phyloP scores from a whole-genome alignment of 2,329 filamentous ascomycete genomes.

The Fusarium oligoseptatum region DNA sequence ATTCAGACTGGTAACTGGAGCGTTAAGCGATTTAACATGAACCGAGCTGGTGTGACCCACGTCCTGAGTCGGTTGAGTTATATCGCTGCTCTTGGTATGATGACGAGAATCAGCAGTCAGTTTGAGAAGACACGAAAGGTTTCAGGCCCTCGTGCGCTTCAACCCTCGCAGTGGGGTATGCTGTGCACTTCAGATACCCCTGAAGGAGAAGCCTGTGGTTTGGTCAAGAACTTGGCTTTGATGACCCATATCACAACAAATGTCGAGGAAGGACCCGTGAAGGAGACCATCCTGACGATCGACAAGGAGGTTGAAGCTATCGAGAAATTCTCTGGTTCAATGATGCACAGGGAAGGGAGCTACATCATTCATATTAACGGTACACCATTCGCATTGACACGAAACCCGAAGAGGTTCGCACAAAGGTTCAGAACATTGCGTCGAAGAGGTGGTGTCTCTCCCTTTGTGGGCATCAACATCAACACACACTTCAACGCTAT shows the following conservation, averaged over 20 bases:
- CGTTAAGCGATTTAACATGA: slow-evolving; percentile 98
- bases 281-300: slow-evolving; percentile 86
- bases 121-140: slow-evolving; percentile 99
- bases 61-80: slow-evolving; percentile 96
- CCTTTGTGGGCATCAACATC: slow-evolving; percentile 96
- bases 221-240: slow-evolving; percentile 96
- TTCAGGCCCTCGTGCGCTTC: slow-evolving; percentile 92
- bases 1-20: slow-evolving; percentile 99
- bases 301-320: slow-evolving; percentile 87
- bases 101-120: slow-evolving; percentile 98
- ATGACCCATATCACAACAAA: slow-evolving; percentile 99
- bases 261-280: slow-evolving; percentile 91
- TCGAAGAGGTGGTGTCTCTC: slow-evolving; percentile 90
- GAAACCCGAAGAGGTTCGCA: slow-evolving; percentile 88
- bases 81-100: slow-evolving; percentile 97
- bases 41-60: slow-evolving; percentile 95
- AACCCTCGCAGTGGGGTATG: slow-evolving; percentile 99
- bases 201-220: slow-evolving; percentile 96
- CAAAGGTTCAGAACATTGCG: slow-evolving; percentile 87
- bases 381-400: slow-evolving; percentile 89
- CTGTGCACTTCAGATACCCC: slow-evolving; percentile 96
- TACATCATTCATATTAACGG: slow-evolving; percentile 97
- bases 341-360: slow-evolving; percentile 85
- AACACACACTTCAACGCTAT: slow-evolving; percentile 93
- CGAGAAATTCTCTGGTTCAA: slow-evolving; percentile 77